These are phyloP conservation scores for Paramecium tetraurelia DNA, from an alignment of 73 alveolate species.

Conservation along the genomic window DNA sequence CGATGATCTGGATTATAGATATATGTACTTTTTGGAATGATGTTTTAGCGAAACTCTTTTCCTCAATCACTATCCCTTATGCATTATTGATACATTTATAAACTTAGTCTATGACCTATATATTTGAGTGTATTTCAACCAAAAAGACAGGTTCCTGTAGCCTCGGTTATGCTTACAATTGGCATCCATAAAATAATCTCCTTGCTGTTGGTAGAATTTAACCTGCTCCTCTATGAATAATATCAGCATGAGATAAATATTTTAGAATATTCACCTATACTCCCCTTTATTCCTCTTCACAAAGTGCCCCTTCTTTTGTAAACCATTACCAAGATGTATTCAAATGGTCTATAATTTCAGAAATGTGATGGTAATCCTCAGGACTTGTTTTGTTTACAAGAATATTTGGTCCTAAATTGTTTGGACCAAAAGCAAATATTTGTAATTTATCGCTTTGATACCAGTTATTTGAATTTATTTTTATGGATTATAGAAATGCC, in stretches of 20 bases:
- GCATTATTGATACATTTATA: conserved; percentile 87
- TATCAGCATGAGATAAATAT: conserved; percentile 83
- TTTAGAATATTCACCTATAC: conserved; percentile 80
- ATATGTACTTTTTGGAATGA: conserved; percentile 67
- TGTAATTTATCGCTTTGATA: conserved; percentile 68
- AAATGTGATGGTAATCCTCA: conserved; percentile 37
- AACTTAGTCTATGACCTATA: conserved; percentile 88
- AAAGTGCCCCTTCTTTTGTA: conserved; percentile 83
- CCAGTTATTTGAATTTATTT: conserved; percentile 69
- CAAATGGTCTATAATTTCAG: conserved; percentile 77
- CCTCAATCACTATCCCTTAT: conserved; percentile 91
- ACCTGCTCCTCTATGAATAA: conserved; percentile 90
- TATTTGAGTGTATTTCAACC: conserved; percentile 80
- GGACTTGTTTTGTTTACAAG: conserved; percentile 69
- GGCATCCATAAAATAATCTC: conserved; percentile 81
- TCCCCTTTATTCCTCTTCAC: conserved; percentile 87
- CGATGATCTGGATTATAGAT: conserved; percentile 66
- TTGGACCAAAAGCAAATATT: conserved; percentile 90
- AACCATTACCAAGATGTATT: conserved; percentile 80
- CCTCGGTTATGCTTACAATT: conserved; percentile 85
- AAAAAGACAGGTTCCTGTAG: conserved; percentile 87
- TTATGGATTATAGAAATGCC: conserved; percentile 85
- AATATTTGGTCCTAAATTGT: conserved; percentile 79
- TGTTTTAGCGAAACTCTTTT: conserved; percentile 80
- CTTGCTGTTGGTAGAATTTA: conserved; percentile 93